Percentiles rank a stretch among this genome's conserved stretches.
Evolutionary conservation across 768 basidiomycete species (phyloP).

Genomic region (Strobilomyces dryophilus): DNA sequence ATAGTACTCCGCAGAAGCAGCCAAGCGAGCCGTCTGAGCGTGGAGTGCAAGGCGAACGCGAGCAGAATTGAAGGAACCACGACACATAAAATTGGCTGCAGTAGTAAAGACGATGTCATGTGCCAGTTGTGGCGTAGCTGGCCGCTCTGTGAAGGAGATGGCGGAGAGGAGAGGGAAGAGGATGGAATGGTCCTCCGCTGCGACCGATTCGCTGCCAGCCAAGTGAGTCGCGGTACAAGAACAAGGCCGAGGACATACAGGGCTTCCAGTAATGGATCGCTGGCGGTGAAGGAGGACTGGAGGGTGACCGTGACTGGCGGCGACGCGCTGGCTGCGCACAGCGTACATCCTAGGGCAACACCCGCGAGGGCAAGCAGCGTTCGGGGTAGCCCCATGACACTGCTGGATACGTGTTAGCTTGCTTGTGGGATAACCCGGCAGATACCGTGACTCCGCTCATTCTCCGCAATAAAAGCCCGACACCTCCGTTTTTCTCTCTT

Average conservation of each 20-base stretch:
- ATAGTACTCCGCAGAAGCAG: conserved; percentile 81
- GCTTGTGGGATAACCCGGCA: conserved; percentile 19
- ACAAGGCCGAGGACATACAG: conserved; percentile 19
- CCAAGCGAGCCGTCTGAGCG: conserved; percentile 72
- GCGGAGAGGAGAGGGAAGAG: conserved; percentile 74
- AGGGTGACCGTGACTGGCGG: conserved; percentile 30
- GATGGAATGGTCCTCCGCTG: conserved; percentile 62
- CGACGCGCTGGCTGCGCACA: conserved; percentile 20
- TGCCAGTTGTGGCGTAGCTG: conserved; percentile 42
- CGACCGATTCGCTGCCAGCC: conserved; percentile 69
- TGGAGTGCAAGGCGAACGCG: conserved; percentile 76
- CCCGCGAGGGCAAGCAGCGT: conserved; percentile 16
- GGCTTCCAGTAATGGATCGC: conserved; percentile 29
- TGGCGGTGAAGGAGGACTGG: conserved; percentile 24
- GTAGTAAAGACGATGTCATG: conserved; percentile 39
- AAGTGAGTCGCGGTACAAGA: conserved; percentile 1
- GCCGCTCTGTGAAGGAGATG: conserved; percentile 47
- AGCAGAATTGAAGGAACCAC: conserved; percentile 48
- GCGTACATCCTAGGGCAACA: conserved; percentile 8
- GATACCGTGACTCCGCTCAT: conserved; percentile 18
- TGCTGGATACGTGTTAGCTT: conserved; percentile 8
- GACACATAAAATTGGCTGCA: conserved; percentile 43
- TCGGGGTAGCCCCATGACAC: conserved; percentile 9
- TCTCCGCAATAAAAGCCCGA: conserved; percentile 5
- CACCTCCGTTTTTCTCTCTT: background rate